These are phyloP conservation scores for Colletotrichum eremochloae DNA, from an alignment of 2,329 filamentous ascomycete species.

Conservation along the genomic window DNA sequence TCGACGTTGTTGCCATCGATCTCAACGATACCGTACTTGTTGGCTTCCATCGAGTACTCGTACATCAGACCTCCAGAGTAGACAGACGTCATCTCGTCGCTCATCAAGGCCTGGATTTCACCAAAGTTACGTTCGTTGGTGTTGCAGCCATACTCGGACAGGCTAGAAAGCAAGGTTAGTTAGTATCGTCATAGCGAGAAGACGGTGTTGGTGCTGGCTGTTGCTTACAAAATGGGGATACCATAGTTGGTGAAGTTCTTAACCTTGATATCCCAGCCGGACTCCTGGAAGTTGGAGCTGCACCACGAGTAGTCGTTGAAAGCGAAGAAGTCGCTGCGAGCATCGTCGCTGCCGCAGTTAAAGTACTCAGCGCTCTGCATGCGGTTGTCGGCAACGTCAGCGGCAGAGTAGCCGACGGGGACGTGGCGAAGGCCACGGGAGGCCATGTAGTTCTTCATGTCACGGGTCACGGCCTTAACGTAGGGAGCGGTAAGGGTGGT, in stretches of 20 bases:
- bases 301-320: conserved; percentile 95
- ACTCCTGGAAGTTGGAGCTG: conserved; percentile 75
- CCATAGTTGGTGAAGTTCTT: conserved; percentile 89
- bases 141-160: conserved; percentile 95
- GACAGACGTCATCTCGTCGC: conserved; percentile 83
- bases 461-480: conserved; percentile 83
- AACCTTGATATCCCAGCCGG: conserved; percentile 91
- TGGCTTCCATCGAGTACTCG: conserved; percentile 88
- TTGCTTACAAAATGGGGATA: conserved; percentile 80
- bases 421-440: conserved; percentile 72
- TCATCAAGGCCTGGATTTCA: conserved; percentile 86
- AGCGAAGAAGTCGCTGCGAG: conserved; percentile 89
- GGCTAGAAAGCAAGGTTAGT: conserved; percentile 53
- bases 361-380: conserved; percentile 90
- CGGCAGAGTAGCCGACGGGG: conserved; percentile 82
- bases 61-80: conserved; percentile 98
- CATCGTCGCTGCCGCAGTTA: conserved; percentile 89
- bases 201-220: conserved; percentile 44
- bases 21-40: conserved; percentile 83
- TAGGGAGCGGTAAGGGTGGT: conserved; percentile 78
- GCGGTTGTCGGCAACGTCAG: conserved; percentile 88
- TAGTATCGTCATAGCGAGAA: conserved; percentile 37
- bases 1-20: conserved; percentile 68
- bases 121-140: conserved; percentile 85
- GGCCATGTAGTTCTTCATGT: conserved; percentile 79